These are phyloP conservation scores for Physaria fendleri DNA, from an alignment of 345 rosid genomes.

Conservation along the genomic window DNA sequence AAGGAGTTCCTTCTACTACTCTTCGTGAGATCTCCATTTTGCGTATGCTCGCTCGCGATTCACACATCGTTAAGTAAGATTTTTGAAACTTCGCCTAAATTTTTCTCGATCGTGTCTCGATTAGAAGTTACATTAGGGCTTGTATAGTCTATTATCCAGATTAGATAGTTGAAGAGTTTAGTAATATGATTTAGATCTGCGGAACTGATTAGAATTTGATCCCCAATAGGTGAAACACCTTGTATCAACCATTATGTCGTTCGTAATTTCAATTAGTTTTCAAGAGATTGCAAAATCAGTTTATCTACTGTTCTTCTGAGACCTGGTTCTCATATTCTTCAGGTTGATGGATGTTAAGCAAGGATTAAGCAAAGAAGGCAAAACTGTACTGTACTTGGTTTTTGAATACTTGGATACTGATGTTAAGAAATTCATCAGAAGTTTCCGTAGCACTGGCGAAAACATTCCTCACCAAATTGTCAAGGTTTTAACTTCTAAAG, in stretches of 20 bases:
- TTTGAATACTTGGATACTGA: conserved; percentile 95
- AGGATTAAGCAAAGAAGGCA: conserved; percentile 83
- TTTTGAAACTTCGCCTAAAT: background rate
- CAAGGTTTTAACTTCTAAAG: conserved; percentile 40
- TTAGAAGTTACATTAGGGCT: background rate
- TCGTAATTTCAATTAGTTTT: background rate
- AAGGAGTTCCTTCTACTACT: conserved; percentile 98
- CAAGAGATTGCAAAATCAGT: background rate
- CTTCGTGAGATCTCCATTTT: conserved; percentile 97
- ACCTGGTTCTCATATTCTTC: conserved; percentile 1
- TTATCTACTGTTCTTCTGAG: background rate
- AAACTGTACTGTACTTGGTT: conserved; percentile 81
- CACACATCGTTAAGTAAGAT: conserved; percentile 68
- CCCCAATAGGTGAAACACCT: background rate
- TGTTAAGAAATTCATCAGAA: conserved; percentile 73
- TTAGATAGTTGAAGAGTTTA: background rate
- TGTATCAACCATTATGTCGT: background rate
- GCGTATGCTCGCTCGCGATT: conserved; percentile 96
- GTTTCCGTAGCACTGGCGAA: conserved; percentile 54
- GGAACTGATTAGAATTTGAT: background rate
- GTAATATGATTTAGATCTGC: background rate
- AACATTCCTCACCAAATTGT: conserved; percentile 42
- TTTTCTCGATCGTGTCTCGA: background rate
- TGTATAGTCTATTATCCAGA: background rate
- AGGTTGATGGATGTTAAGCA: conserved; percentile 93